phyloP scores from a whole-genome alignment of 2,329 filamentous ascomycete species.

The Diaporthe citriasiana region DNA sequence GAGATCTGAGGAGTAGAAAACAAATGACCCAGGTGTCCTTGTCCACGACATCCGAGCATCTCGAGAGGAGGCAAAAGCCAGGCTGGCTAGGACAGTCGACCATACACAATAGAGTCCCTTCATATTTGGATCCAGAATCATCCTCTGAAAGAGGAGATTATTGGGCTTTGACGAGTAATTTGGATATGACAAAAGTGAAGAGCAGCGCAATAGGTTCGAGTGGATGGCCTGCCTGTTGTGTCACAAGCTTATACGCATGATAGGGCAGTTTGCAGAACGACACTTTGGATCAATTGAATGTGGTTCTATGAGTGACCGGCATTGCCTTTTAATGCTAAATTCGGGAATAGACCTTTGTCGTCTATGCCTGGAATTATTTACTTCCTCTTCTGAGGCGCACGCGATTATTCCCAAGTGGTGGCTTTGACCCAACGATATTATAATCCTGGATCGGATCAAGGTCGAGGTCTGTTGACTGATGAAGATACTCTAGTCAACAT shows the following conservation, averaged over 20 bases:
- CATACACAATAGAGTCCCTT: not conserved
- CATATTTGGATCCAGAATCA: too few species aligned
- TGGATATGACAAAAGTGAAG: too few species aligned
- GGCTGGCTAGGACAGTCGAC: too few species aligned
- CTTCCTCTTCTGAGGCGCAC: not conserved
- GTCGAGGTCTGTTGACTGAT: not conserved
- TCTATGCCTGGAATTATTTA: fast-evolving
- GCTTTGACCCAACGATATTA: not conserved
- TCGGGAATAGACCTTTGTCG: not conserved
- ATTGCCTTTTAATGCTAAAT: not conserved
- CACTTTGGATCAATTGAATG: not conserved
- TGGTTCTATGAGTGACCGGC: not conserved
- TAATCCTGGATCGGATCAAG: not conserved
- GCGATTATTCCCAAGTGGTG: not conserved
- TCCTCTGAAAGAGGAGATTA: too few species aligned
- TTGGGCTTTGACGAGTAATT: too few species aligned
- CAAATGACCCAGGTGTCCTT: too few species aligned
- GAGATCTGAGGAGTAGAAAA: not conserved
- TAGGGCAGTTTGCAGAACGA: not conserved
- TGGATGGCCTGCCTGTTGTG: not conserved
- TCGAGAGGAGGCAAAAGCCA: too few species aligned
- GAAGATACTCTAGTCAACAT: not conserved
- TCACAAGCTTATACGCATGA: not conserved
- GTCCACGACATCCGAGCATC: not conserved
- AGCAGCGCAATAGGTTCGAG: too few species aligned